phyloP scores from a whole-genome alignment of 23 red algal genomes.

The Chondrus crispus region DNA sequence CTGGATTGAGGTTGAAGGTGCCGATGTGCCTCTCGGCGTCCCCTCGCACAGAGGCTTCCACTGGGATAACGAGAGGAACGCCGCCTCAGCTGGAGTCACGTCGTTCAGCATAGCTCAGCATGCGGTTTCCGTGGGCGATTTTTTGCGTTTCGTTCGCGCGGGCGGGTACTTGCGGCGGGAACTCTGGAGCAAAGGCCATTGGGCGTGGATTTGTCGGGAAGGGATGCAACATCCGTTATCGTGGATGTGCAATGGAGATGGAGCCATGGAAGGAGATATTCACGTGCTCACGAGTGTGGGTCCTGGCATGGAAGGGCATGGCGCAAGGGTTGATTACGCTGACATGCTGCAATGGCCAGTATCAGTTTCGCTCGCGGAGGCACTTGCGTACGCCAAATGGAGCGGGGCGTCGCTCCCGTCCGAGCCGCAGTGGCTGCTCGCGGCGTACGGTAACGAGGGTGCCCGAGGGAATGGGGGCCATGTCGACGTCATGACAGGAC shows the following conservation, averaged over 20 bases:
- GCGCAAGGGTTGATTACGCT: not conserved
- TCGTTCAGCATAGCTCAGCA: slow-evolving; percentile 41
- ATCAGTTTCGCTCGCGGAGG: slow-evolving; percentile 85
- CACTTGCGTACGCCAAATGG: slow-evolving; percentile 84
- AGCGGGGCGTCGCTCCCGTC: slow-evolving; percentile 41
- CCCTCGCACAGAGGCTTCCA: no score
- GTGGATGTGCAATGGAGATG: slow-evolving; percentile 30
- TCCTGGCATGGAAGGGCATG: not conserved
- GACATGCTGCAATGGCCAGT: slow-evolving; percentile 61
- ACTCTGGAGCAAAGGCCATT: slow-evolving; percentile 49
- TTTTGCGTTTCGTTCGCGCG: slow-evolving; percentile 56
- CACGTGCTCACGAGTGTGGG: not conserved
- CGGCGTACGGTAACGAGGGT: slow-evolving; percentile 25
- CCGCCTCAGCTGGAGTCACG: not conserved
- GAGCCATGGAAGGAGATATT: not conserved
- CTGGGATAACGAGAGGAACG: slow-evolving; percentile 93
- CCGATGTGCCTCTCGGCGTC: no score
- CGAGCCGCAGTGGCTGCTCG: slow-evolving; percentile 78
- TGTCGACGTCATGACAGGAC: not conserved
- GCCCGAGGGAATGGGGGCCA: not conserved
- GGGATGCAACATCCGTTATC: not conserved
- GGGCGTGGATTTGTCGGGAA: slow-evolving; percentile 36
- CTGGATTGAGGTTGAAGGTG: no score
- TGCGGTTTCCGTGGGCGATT: slow-evolving; percentile 79
- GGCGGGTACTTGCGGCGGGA: slow-evolving; percentile 74